These are phyloP conservation scores for Triadica sebifera DNA, from an alignment of 345 rosid species.

Conservation along the genomic window DNA sequence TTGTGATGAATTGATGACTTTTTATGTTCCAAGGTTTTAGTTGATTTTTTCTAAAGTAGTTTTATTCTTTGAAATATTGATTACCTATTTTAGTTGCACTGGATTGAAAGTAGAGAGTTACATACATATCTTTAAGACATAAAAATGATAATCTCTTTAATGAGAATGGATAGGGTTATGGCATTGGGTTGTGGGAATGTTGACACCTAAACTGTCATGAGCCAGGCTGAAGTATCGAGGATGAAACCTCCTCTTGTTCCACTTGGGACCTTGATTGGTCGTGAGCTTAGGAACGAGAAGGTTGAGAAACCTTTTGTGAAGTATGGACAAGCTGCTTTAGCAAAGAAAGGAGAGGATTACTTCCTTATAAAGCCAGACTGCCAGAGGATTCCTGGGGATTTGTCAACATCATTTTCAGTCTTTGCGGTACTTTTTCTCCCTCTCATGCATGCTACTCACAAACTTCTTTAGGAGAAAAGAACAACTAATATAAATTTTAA, in stretches of 20 bases:
- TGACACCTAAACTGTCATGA: constrained; percentile 58
- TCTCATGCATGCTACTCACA: neutral
- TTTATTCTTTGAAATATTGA: neutral
- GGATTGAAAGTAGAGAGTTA: neutral
- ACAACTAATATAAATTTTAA: neutral
- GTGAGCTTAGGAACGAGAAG: constrained; percentile 83
- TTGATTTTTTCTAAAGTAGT: neutral
- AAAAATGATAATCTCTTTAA: constrained; percentile 10
- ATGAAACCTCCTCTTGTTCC: constrained; percentile 80
- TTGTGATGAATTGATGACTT: neutral
- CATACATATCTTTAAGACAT: neutral
- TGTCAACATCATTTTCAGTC: constrained; percentile 83
- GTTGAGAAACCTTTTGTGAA: constrained; percentile 80
- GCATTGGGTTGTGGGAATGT: constrained; percentile 37
- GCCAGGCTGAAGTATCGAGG: constrained; percentile 58
- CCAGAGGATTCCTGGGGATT: constrained; percentile 72
- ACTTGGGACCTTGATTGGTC: constrained; percentile 87
- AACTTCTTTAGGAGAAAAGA: neutral
- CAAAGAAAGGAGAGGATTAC: constrained; percentile 98
- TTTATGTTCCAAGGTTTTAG: neutral
- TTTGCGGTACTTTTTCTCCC: constrained; percentile 64
- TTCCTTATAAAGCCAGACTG: constrained; percentile 77
- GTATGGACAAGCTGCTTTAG: constrained; percentile 95
- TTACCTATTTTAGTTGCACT: neutral
- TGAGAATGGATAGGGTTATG: constrained; percentile 24